These are phyloP conservation scores for Mallotus repandus DNA, from an alignment of 441 rosid genomes.

Conservation along the genomic window DNA sequence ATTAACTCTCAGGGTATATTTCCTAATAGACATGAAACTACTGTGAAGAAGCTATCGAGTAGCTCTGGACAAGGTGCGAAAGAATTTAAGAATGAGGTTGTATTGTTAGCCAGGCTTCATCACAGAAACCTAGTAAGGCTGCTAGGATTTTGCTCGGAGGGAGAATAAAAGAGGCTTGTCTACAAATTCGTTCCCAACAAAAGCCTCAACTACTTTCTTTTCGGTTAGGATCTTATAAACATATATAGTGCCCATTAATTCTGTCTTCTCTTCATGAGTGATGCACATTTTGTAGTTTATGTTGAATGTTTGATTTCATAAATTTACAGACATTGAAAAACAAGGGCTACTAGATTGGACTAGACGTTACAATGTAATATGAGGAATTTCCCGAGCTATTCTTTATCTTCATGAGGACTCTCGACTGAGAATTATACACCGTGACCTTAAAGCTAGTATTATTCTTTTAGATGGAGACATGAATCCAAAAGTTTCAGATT, in stretches of 20 bases:
- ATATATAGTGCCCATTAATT: not conserved
- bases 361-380: slow-evolving; percentile 22
- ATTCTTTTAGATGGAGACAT: slow-evolving; percentile 23
- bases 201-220: not conserved
- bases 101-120: not conserved
- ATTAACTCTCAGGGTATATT: not conserved
- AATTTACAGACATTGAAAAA: slow-evolving; percentile 9
- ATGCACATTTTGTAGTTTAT: no score
- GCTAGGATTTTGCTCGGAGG: not conserved
- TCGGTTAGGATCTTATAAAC: not conserved
- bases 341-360: slow-evolving; percentile 16
- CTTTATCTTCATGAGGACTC: slow-evolving; percentile 32
- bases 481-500: slow-evolving; percentile 32
- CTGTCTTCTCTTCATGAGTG: no score
- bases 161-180: not conserved
- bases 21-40: not conserved
- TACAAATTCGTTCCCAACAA: not conserved
- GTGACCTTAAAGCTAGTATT: slow-evolving; percentile 27
- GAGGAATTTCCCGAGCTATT: slow-evolving; percentile 22
- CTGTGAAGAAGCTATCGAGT: not conserved
- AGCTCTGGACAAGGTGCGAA: not conserved
- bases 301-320: not conserved
- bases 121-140: not conserved
- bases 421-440: slow-evolving; percentile 20
- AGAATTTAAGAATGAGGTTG: not conserved